Percentiles rank a stretch among this genome's conserved stretches.
These are phyloP conservation scores for Cajanus cajan DNA, from an alignment of 306 rosid genomes.

Conservation along the genomic window DNA sequence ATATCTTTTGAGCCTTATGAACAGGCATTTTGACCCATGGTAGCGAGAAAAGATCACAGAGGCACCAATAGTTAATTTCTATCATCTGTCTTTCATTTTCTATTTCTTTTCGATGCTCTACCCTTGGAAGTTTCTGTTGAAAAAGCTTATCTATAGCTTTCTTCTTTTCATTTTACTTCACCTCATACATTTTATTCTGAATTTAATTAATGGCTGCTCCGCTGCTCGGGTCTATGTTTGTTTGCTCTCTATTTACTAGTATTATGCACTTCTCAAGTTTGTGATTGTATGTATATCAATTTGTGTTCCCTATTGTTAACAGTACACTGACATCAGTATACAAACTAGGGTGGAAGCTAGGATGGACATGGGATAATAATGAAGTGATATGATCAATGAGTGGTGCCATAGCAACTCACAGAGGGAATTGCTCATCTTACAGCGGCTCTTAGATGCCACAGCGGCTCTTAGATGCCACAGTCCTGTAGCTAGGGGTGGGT, in stretches of 20 bases:
- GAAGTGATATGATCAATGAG: no score
- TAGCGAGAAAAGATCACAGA: background rate
- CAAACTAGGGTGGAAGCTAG: no score
- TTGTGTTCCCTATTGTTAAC: constrained; percentile 6
- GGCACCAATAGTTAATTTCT: constrained; percentile 1
- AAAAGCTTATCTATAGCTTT: background rate
- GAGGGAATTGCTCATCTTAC: no score
- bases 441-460: no score
- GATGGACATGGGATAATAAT: no score
- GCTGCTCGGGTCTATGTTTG: no score
- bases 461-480: no score
- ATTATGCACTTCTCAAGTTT: background rate
- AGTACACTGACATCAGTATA: no score
- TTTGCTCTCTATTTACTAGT: background rate
- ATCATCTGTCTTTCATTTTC: background rate
- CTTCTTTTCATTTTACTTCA: background rate
- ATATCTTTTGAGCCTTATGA: background rate
- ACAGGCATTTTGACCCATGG: background rate
- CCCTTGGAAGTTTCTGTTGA: background rate
- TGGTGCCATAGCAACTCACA: no score
- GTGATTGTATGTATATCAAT: background rate
- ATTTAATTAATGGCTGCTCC: constrained; percentile 5
- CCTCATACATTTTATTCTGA: background rate
- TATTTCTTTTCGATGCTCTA: background rate
- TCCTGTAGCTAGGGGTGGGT: no score